Conservation (phyloP, 495 filamentous ascomycete species). For the Aspergillus coremiiformis region DNA sequence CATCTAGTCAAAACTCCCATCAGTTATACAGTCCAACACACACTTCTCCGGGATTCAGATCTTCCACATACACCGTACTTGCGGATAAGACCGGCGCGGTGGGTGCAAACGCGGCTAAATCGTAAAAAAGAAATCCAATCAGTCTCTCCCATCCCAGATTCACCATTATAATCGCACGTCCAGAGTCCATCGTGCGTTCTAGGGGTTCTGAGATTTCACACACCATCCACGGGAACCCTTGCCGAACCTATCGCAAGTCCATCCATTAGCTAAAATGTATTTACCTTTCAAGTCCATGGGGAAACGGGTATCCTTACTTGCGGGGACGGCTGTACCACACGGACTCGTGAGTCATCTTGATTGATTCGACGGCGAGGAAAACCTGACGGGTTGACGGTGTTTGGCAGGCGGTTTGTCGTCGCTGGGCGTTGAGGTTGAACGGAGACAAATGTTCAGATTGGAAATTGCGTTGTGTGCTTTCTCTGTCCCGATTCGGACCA, state of each 20-base stretch:
- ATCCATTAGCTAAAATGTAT: slow-evolving; percentile 11
- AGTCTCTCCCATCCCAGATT: slow-evolving; percentile 9
- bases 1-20: slow-evolving; percentile 37
- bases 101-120: slow-evolving; percentile 87
- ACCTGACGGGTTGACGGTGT: slow-evolving; percentile 32
- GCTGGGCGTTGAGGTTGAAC: slow-evolving; percentile 32
- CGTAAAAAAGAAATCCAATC: slow-evolving; percentile 19
- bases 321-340: slow-evolving; percentile 99
- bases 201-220: slow-evolving; percentile 15
- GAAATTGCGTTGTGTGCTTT: slow-evolving; percentile 37
- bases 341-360: slow-evolving; percentile 95
- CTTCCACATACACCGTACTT: slow-evolving; percentile 84
- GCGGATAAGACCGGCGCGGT: slow-evolving; percentile 92
- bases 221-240: slow-evolving; percentile 92
- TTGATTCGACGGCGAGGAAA: slow-evolving; percentile 27
- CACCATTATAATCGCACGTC: too few relatives aligned
- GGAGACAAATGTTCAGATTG: slow-evolving; percentile 29
- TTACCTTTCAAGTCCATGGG: slow-evolving; percentile 1
- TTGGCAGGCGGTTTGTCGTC: slow-evolving; percentile 33
- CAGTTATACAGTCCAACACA: slow-evolving; percentile 7
- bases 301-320: slow-evolving; percentile 47
- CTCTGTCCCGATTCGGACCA: slow-evolving; percentile 29
- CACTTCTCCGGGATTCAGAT: neutral
- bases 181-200: slow-evolving; percentile 10
- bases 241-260: slow-evolving; percentile 47